Base-by-base conservation (phyloP, 75 land plant species). In the Isoetes taiwanensis region DNA sequence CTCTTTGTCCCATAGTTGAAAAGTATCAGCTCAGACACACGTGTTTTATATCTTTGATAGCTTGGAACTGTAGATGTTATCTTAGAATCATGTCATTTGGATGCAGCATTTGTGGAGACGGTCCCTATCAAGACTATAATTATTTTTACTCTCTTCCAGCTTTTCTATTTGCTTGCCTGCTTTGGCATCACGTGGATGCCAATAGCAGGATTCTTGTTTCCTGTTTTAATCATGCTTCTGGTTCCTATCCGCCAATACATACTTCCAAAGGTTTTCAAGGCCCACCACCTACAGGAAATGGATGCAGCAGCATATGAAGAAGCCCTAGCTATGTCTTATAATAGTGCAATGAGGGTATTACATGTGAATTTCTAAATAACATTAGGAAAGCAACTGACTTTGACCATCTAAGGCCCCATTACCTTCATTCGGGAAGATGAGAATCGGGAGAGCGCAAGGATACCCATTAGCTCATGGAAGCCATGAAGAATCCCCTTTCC, bases 101-200 rank as follows among this genome's bases (percentile, higher is more conserved):
- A 46, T 46, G 50, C 50, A 5, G 50, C 50, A 8, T 46, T 46
- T n/a, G 50, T 46, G 16, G 50, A 46, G 50, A 46, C 50, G 23
- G 50, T 46, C 50, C 50, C 50, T 6, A 19, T 46, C 50, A 46
- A 46, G 50, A 46, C 50, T 6, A 46, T 46, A 46, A 46, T 46
- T 19, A 46, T 46, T n/a, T 46, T 46, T 23, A 46, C 50, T 19
- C 50, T 46, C 12, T 46, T 46, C 50, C 50, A 46, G 50, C 25
- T 46, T n/a, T 6, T 46, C 6, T 46, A 46, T 19, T 23, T 46
- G 4, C 50, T 46, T 5, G 50, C 50, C 6, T 46, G 50, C 19
- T 46, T 46, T 46, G 50, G 50, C 5, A 46, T 46, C 25, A 46
- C 50, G 50, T 46, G 50, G 50, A 46, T 46, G 25, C 50, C 50